phyloP scores from a whole-genome alignment of 2,329 filamentous ascomycete species.

The Helotiales sp. region DNA sequence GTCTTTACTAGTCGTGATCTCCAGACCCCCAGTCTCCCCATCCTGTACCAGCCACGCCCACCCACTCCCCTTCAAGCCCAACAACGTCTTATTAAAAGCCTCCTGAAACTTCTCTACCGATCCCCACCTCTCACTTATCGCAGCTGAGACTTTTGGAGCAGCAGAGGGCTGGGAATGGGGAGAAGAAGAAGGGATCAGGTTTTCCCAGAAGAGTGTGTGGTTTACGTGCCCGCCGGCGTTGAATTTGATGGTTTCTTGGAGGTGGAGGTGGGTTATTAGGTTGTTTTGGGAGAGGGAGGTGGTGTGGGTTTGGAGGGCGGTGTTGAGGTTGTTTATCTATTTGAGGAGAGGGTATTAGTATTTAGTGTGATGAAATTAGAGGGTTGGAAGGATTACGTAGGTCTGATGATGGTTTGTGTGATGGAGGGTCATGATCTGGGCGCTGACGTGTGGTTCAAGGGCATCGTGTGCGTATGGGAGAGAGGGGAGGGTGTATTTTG shows the following conservation, averaged over 20 bases:
- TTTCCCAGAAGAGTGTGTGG: slow-evolving; percentile 91
- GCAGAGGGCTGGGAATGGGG: slow-evolving; percentile 54
- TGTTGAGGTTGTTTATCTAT: slow-evolving; percentile 74
- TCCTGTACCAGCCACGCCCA: slow-evolving; percentile 86
- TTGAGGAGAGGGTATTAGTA: no score
- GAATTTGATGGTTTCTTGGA: slow-evolving; percentile 77
- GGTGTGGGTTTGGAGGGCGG: slow-evolving; percentile 59
- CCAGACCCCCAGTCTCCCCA: slow-evolving; percentile 55
- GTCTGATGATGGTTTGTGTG: slow-evolving; percentile 78
- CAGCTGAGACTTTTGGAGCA: slow-evolving; percentile 58
- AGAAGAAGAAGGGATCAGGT: slow-evolving; percentile 63
- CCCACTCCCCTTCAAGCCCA: slow-evolving; percentile 78
- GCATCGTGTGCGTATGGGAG: slow-evolving; percentile 59
- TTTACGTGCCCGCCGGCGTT: slow-evolving; percentile 93
- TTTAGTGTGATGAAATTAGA: no score
- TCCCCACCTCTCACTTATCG: slow-evolving; percentile 69
- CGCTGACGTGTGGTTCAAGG: slow-evolving; percentile 72
- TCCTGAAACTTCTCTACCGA: slow-evolving; percentile 64
- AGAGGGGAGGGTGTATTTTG: slow-evolving; percentile 49
- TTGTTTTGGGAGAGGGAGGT: slow-evolving; percentile 56
- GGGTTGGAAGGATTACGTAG: no score
- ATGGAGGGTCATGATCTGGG: slow-evolving; percentile 80
- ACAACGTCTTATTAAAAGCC: slow-evolving; percentile 63
- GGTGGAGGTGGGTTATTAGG: slow-evolving; percentile 62
- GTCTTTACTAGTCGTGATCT: slow-evolving; percentile 81